Base-by-base conservation (phyloP, 345 rosid genomes). In the Brassica carinata region DNA sequence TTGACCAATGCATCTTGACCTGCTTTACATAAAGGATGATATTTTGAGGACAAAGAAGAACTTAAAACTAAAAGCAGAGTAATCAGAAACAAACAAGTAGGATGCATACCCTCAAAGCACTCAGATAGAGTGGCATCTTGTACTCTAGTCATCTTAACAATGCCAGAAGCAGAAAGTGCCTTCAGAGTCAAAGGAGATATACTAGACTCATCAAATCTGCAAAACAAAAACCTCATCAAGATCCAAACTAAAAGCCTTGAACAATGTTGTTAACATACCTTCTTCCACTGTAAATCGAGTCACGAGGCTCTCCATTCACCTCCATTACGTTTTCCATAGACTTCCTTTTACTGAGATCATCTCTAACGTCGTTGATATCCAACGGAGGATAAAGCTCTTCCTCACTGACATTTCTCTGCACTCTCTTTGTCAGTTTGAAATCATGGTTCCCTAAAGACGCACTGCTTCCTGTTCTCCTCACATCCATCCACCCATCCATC, bases 1-100 rank as follows among this genome's bases (percentile, higher is more conserved):
- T 93, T 96, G 75, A 96, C 90, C 79, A 92, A 79, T 11, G 91
- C 95, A 88, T 96, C 99, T 78, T 86, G 91, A 75, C 95, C 99
- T 96, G 96, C 79, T 75, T 81, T 34, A 58, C 73, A 81, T 65
- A 11, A 76, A 65, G 48, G 57, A 59, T 30, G 64, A 26, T 76
- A 58, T 26, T 31, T 73, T 66, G 74, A 43, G 51, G 0, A 65
- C 68, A 81, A 66, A 65, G 38, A 63, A 19, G 31, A 33, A 23
- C 45, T 2, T 17, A 10, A 26, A 38, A 77, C 38, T 65, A 9
- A 79, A 57, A 5, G 30, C 14, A 48, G 57, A 48, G 53, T 14
- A 14, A 66, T 26, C 5, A 66, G 15, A 11, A 51, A 36, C 5
- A 0, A 64, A 43, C 14, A 15, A 62, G 67, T 15, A 34, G 17